Evolutionary conservation across 495 filamentous ascomycete genomes (phyloP), one percentile per base, ranked within the genome.

Genomic region (Talaromyces trachyspermus): DNA sequence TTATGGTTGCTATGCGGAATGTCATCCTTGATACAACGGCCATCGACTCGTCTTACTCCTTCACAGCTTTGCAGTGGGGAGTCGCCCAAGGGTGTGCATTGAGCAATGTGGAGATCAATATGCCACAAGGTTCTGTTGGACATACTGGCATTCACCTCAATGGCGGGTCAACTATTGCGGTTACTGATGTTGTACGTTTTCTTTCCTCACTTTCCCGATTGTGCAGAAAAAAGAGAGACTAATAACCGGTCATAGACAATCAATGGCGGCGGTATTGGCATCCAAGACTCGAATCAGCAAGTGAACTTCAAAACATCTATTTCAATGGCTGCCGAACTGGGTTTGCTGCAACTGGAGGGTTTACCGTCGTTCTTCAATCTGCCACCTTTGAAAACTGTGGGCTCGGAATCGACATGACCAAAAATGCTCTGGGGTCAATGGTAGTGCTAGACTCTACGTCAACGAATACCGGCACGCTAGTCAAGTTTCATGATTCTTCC

Each of bases 61-160:
- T 77, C 32, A 66, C 67, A 22, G 62, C 69, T 1, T 49, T 76
- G 22, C 66, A 71, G 14, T 90, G 86, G 86, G 81, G 84, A 0
- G 81, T 83, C 26, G 80, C 83, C 3, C 66, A 88, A 51, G 83
- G 80, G 1, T 79, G 81, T 9, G 82, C 79, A 35, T 62, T 88
- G 50, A 86, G 85, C 47, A 89, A 89, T 55, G 63, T 88, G 15
- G 66, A 78, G 38, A 85, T 91, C 55, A 72, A 77, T 43, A 87
- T 91, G 84, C 66, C 66, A 0, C 72, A 63, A 3, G 62, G 60
- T 11, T 63, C 73, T 0, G 70, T 64, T 32, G 74, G 70, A 5
- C 80, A 88, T 48, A 75, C 77, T 30, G 75, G 73, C 7, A 66
- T 78, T 18, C 54, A 66, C 39, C 52, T 69, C 5, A 48, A 58